Evolutionary conservation across 1,139 yeast genomes (phyloP).

Genomic region (Nakaseomyces sp.): DNA sequence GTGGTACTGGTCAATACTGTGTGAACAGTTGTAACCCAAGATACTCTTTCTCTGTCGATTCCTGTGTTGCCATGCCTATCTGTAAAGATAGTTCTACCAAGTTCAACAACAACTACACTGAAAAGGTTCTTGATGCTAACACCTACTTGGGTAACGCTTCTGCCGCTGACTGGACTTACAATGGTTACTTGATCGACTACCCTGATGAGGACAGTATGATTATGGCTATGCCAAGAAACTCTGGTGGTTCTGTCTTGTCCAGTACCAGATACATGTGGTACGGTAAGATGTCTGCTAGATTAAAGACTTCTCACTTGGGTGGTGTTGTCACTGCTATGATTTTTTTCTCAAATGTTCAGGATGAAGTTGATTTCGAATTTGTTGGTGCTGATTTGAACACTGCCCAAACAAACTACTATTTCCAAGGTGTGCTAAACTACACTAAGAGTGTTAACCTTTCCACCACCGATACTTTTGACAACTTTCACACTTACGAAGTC

Average conservation of each 20-base stretch:
- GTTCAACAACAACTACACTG: conserved; percentile 34
- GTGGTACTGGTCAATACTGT: conserved; percentile 76
- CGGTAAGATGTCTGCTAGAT: conserved; percentile 62
- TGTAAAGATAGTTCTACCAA: conserved; percentile 34
- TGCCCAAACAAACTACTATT: conserved; percentile 73
- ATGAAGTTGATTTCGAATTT: conserved; percentile 83
- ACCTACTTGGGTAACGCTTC: conserved; percentile 64
- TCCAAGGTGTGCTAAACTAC: conserved; percentile 64
- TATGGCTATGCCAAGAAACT: conserved; percentile 68
- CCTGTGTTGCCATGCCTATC: conserved; percentile 59
- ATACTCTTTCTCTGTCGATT: conserved; percentile 40
- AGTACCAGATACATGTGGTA: conserved; percentile 80
- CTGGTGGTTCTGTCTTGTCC: conserved; percentile 77
- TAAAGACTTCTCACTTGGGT: conserved; percentile 63
- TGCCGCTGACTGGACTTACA: conserved; percentile 62
- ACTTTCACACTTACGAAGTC: conserved; percentile 68
- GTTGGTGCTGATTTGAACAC: conserved; percentile 61
- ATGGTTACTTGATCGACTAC: conserved; percentile 53
- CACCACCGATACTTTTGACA: conserved; percentile 46
- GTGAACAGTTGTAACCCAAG: conserved; percentile 63
- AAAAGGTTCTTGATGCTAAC: conserved; percentile 22
- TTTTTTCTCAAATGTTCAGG: conserved; percentile 75
- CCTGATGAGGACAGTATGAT: conserved; percentile 45
- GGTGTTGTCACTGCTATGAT: conserved; percentile 89
- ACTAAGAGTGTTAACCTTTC: conserved; percentile 46